Evolutionary conservation across 2,329 filamentous ascomycete genomes (phyloP).

Genomic region (Colletotrichum liaoningense): DNA sequence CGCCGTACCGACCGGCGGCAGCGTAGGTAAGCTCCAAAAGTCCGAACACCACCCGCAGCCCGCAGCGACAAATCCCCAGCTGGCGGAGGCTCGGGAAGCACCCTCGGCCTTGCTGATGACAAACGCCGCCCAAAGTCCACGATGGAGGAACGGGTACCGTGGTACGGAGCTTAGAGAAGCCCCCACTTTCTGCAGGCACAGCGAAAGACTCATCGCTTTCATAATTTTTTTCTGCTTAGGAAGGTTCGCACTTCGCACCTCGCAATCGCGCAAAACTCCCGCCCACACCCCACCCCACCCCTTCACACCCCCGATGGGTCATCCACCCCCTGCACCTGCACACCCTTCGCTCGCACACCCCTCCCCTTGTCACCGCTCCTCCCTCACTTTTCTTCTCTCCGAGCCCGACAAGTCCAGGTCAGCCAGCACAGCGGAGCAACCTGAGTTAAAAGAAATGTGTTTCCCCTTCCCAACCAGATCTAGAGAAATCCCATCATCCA

Average conservation of each 20-base stretch:
- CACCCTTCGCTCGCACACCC: conserved; percentile 16
- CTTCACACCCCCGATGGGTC: neutral
- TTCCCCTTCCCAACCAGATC: conserved; percentile 25
- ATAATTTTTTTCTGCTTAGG: neutral
- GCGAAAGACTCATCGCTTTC: neutral
- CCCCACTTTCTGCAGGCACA: neutral
- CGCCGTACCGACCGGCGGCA: neutral
- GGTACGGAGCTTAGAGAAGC: neutral
- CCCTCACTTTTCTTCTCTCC: conserved; percentile 34
- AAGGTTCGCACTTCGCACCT: neutral
- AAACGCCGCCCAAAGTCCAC: conserved; percentile 34
- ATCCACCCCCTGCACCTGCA: conserved; percentile 28
- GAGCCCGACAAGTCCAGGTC: conserved; percentile 30
- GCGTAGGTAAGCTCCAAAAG: conserved; percentile 33
- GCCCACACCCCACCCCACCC: neutral
- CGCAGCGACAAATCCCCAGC: neutral
- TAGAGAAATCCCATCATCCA: conserved; percentile 3
- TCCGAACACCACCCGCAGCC: conserved; percentile 24
- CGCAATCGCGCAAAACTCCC: conserved; percentile 2
- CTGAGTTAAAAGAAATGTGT: conserved; percentile 33
- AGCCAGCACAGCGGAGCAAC: conserved; percentile 18
- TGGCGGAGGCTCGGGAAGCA: conserved; percentile 32
- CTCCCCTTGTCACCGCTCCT: conserved; percentile 34
- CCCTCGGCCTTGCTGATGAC: conserved; percentile 33
- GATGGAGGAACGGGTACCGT: neutral